These are phyloP conservation scores for Gossypium laxum DNA, from an alignment of 441 rosid genomes.

Conservation along the genomic window DNA sequence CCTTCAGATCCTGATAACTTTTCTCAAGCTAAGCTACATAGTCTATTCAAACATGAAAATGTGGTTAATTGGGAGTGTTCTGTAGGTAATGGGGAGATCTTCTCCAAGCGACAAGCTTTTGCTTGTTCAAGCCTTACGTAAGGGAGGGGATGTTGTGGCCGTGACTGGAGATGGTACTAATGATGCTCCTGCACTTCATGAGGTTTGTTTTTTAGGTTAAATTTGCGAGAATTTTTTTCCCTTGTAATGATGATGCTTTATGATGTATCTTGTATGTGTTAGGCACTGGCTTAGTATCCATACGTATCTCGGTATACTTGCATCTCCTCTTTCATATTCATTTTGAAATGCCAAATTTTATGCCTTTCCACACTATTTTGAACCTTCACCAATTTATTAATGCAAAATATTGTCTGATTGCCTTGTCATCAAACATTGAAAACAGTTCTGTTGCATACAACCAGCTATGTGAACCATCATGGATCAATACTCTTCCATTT, in stretches of 20 bases:
- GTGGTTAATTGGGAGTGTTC: slow-evolving; percentile 6
- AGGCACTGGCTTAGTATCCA: not conserved
- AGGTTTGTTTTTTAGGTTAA: slow-evolving; percentile 38
- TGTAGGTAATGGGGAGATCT: slow-evolving; percentile 94
- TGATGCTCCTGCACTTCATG: slow-evolving; percentile 98
- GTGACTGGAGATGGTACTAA: slow-evolving; percentile 99
- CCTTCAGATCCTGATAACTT: not conserved
- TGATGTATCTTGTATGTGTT: not conserved
- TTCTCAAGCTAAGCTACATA: not conserved
- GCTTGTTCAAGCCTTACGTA: slow-evolving; percentile 87
- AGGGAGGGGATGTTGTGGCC: slow-evolving; percentile 89
- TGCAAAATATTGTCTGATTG: not conserved
- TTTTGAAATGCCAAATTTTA: not conserved
- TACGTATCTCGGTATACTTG: not conserved
- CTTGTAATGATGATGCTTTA: not conserved
- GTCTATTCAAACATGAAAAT: slow-evolving; percentile 3
- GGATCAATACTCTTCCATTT: not conserved
- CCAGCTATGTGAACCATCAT: not conserved
- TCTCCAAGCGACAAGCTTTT: slow-evolving; percentile 89
- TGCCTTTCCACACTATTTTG: not conserved
- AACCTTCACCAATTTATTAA: not conserved
- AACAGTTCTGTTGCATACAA: not conserved
- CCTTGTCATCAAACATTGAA: slow-evolving; percentile 3
- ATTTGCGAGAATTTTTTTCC: not conserved
- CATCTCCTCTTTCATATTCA: not conserved